Base-by-base conservation (phyloP, 768 basidiomycete genomes). In the Porpolomopsis calyptriformis region DNA sequence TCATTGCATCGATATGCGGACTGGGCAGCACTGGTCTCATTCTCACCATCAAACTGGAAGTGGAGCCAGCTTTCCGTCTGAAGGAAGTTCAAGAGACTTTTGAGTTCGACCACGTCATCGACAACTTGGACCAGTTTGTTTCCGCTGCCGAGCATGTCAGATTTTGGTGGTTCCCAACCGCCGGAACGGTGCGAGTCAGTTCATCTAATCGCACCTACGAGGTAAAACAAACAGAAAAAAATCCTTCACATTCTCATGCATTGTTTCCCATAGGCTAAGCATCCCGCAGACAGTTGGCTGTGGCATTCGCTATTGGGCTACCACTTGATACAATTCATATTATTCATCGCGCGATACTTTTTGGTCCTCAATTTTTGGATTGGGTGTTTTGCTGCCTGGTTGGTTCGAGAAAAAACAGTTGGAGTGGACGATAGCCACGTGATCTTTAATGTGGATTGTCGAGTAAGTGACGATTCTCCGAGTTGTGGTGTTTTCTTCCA, bases 151-250 rank as follows among this genome's bases (percentile, higher is more conserved):
- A 99, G 62, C 90, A 96, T 60, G 85, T 88, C n/a, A 73, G 91
- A 14, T 72, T 91, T 14, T 96, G 89, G 88, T 99, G 93, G 93
- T 94, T 82, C 65, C 91, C 93, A 2, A 80, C 85, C 40, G 73
- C 78, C 11, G 81, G 82, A 48, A 64, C 64, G 26, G 71, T 94
- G 40, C 76, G 87, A 29, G 74, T 85, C 42, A 85, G 81, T 56
- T 69, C 78, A 51, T 73, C 82, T 25, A 74, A 88, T 64, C 75
- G 92, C 49, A 88, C 89, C 4, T 59, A 60, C 45, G 84, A 88
- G 72, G 92, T 93, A 62, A 20, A 27, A 39, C 20, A 43, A 25
- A 1, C 2, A 16, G 12, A 27, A 12, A 12, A 2, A 4, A 9
- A 23, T 36, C 16, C 35, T 20, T 19, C 48, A 40, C 45, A 19